phyloP scores from a whole-genome alignment of 257 asterid genomes.

The Nicotiana benthamiana region DNA sequence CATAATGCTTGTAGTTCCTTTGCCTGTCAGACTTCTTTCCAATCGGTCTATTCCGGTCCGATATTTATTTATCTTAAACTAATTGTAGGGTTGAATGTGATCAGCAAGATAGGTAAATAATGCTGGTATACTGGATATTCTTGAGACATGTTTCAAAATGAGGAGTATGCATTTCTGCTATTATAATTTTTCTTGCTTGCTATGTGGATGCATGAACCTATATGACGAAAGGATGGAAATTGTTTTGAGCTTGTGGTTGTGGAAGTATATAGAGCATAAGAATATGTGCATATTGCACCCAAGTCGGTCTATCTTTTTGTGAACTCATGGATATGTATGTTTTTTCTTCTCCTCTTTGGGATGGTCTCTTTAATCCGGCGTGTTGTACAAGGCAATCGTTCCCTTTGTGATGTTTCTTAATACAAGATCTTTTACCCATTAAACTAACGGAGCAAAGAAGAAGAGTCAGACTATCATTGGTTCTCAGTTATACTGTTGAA shows the following conservation, averaged over 20 bases:
- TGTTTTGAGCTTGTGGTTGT: neutral
- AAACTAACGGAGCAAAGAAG: neutral
- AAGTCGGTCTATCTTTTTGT: neutral
- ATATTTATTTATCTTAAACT: neutral
- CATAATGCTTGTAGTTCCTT: neutral
- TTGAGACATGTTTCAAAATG: neutral
- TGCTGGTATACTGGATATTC: neutral
- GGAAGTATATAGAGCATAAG: neutral
- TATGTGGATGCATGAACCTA: neutral
- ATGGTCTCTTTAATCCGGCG: neutral
- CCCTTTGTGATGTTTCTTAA: neutral
- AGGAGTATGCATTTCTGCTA: neutral
- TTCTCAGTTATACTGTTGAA: neutral
- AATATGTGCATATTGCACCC: neutral
- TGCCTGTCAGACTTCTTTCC: neutral
- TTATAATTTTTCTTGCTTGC: neutral
- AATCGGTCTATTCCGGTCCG: too few relatives aligned
- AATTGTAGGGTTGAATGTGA: neutral
- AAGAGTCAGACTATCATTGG: neutral
- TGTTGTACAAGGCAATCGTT: neutral
- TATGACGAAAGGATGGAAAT: neutral
- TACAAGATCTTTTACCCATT: neutral
- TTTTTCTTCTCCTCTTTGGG: neutral
- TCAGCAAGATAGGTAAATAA: neutral
- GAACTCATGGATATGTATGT: neutral